These are phyloP conservation scores for Escallonia rubra DNA, from an alignment of 129 eudicot genomes.

Conservation along the genomic window DNA sequence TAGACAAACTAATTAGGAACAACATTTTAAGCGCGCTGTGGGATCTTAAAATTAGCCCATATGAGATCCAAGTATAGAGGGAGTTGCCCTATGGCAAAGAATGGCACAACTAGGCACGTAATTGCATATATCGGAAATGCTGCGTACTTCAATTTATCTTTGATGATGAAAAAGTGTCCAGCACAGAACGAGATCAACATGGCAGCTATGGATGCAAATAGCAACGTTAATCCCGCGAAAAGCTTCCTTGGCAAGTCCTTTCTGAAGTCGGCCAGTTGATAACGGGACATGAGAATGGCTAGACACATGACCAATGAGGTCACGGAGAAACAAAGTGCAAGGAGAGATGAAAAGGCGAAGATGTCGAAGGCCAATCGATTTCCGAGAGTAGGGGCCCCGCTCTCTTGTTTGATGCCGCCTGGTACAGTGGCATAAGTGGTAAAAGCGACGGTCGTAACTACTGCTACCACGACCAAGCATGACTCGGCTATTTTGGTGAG, in stretches of 20 bases:
- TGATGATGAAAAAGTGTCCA: constrained; percentile 12
- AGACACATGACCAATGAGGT: constrained; percentile 14
- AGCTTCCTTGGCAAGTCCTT: constrained; percentile 14
- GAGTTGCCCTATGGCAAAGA: constrained; percentile 11
- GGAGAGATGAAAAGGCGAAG: constrained; percentile 17
- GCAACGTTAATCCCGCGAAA: constrained; percentile 9
- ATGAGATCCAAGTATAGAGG: constrained; percentile 12
- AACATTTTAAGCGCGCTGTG: constrained; percentile 11
- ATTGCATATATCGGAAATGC: constrained; percentile 8
- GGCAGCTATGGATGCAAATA: constrained; percentile 11
- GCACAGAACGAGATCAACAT: constrained; percentile 16
- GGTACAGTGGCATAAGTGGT: constrained; percentile 17
- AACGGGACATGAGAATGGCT: constrained; percentile 15
- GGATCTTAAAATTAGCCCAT: constrained; percentile 4
- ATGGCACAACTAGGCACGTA: constrained; percentile 9
- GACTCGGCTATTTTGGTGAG: constrained; percentile 15
- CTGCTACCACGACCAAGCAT: constrained; percentile 18
- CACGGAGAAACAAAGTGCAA: constrained; percentile 12
- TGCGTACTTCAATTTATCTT: constrained; percentile 5
- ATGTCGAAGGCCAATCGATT: neutral
- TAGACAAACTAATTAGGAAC: too few relatives aligned
- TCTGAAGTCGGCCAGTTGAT: constrained; percentile 6
- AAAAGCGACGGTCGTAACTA: constrained; percentile 19
- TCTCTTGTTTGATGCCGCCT: constrained; percentile 1
- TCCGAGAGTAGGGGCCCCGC: constrained; percentile 1